Evolutionary conservation across 768 basidiomycete species (phyloP).

Genomic region (Macrocybe gigantea): DNA sequence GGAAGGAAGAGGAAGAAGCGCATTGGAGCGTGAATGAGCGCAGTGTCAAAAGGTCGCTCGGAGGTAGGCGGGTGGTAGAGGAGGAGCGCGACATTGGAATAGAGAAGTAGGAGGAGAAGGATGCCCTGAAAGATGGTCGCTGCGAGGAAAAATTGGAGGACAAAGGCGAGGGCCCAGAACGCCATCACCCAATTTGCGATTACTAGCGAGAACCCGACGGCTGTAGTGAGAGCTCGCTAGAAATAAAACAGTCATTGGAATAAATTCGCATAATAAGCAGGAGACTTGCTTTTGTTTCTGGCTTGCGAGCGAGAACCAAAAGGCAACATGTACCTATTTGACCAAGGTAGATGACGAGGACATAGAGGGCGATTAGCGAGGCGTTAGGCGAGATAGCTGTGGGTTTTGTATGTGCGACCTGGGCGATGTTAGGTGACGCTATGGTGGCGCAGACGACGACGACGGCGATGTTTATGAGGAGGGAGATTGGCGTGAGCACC

Average conservation of each 20-base stretch:
- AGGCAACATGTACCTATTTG: conserved; percentile 83
- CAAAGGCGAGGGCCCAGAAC: conserved; percentile 73
- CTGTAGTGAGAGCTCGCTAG: conserved; percentile 56
- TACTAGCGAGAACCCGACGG: conserved; percentile 74
- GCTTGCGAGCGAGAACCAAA: conserved; percentile 62
- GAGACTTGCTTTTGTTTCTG: conserved; percentile 59
- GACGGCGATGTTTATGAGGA: conserved; percentile 74
- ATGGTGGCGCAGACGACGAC: conserved; percentile 65
- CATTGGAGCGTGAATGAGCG: conserved; percentile 85
- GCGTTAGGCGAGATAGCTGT: conserved; percentile 69
- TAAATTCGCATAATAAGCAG: too few relatives aligned
- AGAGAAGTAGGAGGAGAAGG: conserved; percentile 64
- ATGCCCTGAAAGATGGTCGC: conserved; percentile 72
- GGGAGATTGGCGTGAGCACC: conserved; percentile 79
- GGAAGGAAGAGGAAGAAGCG: conserved; percentile 60
- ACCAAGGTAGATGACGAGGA: conserved; percentile 52
- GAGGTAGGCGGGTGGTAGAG: conserved; percentile 61
- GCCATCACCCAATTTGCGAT: conserved; percentile 79
- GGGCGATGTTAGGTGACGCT: conserved; percentile 58
- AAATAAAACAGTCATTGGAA: too few relatives aligned
- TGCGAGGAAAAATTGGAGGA: conserved; percentile 70
- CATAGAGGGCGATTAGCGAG: conserved; percentile 51
- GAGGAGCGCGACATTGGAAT: conserved; percentile 74
- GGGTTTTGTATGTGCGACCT: conserved; percentile 36
- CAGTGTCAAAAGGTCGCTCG: conserved; percentile 64